Evolutionary conservation across 2,329 filamentous ascomycete species (phyloP).

Genomic region (Claviceps maximensis): DNA sequence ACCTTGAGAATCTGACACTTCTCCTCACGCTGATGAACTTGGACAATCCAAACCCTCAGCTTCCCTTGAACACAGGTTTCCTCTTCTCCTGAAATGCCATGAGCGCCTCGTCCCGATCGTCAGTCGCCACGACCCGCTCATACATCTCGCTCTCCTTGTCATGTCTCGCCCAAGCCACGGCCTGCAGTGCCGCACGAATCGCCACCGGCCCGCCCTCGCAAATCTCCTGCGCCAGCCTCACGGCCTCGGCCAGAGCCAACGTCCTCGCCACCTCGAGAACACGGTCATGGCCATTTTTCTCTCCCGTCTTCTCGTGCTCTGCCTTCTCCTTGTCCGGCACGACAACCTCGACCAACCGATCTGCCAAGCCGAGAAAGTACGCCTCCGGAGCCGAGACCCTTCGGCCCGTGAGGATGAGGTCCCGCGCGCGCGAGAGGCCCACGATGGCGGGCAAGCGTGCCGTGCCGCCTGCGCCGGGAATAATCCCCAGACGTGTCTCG

Average conservation of each 20-base stretch:
- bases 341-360: constrained; percentile 73
- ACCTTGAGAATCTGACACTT: too few species aligned
- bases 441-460: constrained; percentile 74
- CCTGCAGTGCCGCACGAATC: constrained; percentile 63
- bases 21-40: background rate
- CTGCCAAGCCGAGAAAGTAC: constrained; percentile 80
- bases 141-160: constrained; percentile 81
- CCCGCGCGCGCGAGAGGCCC: constrained; percentile 67
- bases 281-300: background rate
- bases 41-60: constrained; percentile 17
- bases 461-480: constrained; percentile 88
- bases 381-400: constrained; percentile 72
- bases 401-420: constrained; percentile 83
- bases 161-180: constrained; percentile 60
- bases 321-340: constrained; percentile 36
- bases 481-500: constrained; percentile 84
- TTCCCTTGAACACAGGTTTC: constrained; percentile 44
- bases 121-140: constrained; percentile 65
- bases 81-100: constrained; percentile 62
- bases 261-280: constrained; percentile 47
- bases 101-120: constrained; percentile 81
- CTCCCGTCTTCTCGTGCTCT: constrained; percentile 8
- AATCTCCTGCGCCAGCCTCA: constrained; percentile 70
- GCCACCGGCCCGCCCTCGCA: constrained; percentile 83
- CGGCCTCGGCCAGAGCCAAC: constrained; percentile 59